Base-by-base conservation (phyloP, 169 alveolate genomes). In the Plasmodium relictum region DNA sequence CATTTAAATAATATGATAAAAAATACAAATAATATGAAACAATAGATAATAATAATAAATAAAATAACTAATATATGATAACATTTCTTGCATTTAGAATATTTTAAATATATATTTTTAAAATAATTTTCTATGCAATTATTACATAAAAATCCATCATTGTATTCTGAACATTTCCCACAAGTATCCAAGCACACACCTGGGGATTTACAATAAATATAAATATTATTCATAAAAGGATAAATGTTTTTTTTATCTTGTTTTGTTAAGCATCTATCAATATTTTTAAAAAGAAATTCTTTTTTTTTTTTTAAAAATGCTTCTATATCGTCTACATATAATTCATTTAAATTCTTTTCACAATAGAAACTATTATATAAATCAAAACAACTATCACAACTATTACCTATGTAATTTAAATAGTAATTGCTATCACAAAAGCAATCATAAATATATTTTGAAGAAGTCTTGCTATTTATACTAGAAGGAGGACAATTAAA, bases 401-500 rank as follows among this genome's bases (percentile, higher is more conserved):
- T 70, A 86, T 86, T 86, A 9, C 87, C 87, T n/a, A 70, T 12
- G 39, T 69, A 50, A 72, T 86, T 71, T 39, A 86, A 86, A 71
- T 63, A 86, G 39, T 58, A 86, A 62, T 52, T 48, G 3, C 37
- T 63, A 10, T 71, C 87, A 71, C 92, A 86, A 22, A 66, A 22
- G 39, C 92, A 86, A 24, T 72, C 87, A 86, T 86, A 59, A 45
- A 86, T 71, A 52, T 18, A 86, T 41, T 86, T 86, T 16, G 76
- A 70, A 24, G 78, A 20, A 22, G 45, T 70, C 63, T 42, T 86
- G 14, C 58, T 71, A 58, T 86, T 70, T 20, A 45, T 58, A 73
- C 92, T 86, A 31, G 78, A 61, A 5, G 86, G 72, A 24, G 92
- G 92, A 45, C 92, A 86, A 54, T 71, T 22, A 86, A 86, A 86